Conservation (phyloP, 2,329 filamentous ascomycete genomes). For the Fusarium sp. region DNA sequence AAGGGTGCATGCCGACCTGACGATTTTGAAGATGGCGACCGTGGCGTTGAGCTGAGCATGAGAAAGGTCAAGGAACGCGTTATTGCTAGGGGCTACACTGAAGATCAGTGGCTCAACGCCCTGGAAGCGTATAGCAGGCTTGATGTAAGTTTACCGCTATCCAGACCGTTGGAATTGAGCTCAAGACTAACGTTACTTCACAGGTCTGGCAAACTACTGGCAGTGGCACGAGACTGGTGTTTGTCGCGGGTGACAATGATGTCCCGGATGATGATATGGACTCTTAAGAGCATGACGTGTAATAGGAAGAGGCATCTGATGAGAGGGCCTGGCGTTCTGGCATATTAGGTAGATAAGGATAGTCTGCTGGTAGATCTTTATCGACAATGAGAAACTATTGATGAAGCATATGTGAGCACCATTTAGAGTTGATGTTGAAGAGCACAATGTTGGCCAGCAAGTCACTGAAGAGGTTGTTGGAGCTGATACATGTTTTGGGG, state of each 20-base stretch:
- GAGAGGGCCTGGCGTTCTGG: slow-evolving; percentile 47
- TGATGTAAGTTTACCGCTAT: slow-evolving; percentile 76
- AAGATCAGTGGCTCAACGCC: slow-evolving; percentile 87
- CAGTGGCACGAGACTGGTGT: slow-evolving; percentile 76
- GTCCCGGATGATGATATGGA: slow-evolving; percentile 61
- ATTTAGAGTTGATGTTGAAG: neutral
- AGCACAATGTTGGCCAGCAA: neutral
- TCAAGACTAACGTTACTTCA: slow-evolving; percentile 50
- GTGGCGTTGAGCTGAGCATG: slow-evolving; percentile 80
- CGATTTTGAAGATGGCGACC: slow-evolving; percentile 64
- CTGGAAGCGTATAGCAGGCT: slow-evolving; percentile 89
- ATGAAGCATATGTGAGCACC: neutral
- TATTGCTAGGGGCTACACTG: slow-evolving; percentile 95
- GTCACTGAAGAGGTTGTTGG: neutral
- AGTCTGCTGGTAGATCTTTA: slow-evolving; percentile 26
- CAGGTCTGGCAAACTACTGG: slow-evolving; percentile 84
- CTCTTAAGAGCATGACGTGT: slow-evolving; percentile 34
- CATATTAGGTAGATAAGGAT: slow-evolving; percentile 38
- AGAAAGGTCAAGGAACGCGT: slow-evolving; percentile 90
- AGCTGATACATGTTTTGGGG: slow-evolving; percentile 21
- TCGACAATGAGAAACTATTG: slow-evolving; percentile 18
- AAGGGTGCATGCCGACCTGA: slow-evolving; percentile 86
- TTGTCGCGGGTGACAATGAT: slow-evolving; percentile 70
- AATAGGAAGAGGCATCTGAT: slow-evolving; percentile 30
- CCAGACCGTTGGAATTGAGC: neutral